Evolutionary conservation across 352 stramenopile genomes (phyloP), one percentile per base, ranked within the genome.

Genomic region (Ophiocytium majus): DNA sequence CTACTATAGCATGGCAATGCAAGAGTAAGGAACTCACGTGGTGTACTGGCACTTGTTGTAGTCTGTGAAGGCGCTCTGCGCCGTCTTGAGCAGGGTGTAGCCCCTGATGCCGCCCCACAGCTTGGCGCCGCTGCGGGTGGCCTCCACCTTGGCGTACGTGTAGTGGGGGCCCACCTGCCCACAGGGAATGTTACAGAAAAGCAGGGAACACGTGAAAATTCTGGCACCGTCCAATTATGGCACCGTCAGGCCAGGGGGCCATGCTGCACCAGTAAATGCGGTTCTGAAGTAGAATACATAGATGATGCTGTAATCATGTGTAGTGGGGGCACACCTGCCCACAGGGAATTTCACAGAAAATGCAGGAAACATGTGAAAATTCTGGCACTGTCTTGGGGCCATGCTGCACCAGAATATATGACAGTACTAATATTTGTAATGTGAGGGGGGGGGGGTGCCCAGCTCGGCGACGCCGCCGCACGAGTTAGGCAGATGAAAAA

Each of bases 71-170:
- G 91, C 90, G 88, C 91, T 94, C 91, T 96, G 93, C 66, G 93
- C 94, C 49, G 93, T 96, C 91, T 96, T 96, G 82, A 96, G 92
- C 80, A 96, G 91, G 75, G 92, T 93, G 80, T 95, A 91, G 89
- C 86, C 36, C 75, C 86, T 88, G 32, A 82, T 50, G 14, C 84
- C 84, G 33, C 84, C 84, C 57, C 78, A 88, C 28, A 76, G 32
- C 1, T 49, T 35, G 32, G 34, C 50, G 0, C 33, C 33, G 57
- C 81, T 33, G 57, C 81, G 71, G 9, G 49, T 57, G 49, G 79
- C 50, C 57, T 88, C 84, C 49, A 50, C 81, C n/a, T 79, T 79
- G 36, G 75, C 84, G 43, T 78, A 85, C 71, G 82, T 81, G 84
- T 63, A 85, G 84, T 88, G 81, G 28, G 84, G 84, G 10, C 84